A percentile compares a stretch with the other conserved stretches of the same genome.
Conservation (phyloP, 371 early-diverging fungal genomes). For the Choanephora cucurbitarum region DNA sequence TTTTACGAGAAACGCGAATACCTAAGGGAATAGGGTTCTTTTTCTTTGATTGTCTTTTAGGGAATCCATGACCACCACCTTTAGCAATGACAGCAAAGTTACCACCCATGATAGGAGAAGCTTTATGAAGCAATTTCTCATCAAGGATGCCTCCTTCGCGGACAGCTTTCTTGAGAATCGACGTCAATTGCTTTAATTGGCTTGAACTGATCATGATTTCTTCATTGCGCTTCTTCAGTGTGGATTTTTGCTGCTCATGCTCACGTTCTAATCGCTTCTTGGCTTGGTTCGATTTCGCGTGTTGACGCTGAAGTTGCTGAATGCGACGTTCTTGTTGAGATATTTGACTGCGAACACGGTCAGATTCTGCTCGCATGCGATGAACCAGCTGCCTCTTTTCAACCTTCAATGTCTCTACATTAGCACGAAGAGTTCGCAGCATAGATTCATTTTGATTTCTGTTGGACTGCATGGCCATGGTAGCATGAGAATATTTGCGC, state of each 20-base stretch:
- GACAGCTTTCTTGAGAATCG: constrained; percentile 45
- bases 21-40: constrained; percentile 22
- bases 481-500: constrained; percentile 61
- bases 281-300: constrained; percentile 68
- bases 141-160: constrained; percentile 46
- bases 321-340: constrained; percentile 72
- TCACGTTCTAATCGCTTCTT: constrained; percentile 64
- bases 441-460: constrained; percentile 57
- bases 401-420: constrained; percentile 65
- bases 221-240: constrained; percentile 52
- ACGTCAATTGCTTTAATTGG: constrained; percentile 53
- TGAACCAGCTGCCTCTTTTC: constrained; percentile 81
- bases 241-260: constrained; percentile 61
- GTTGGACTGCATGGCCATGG: constrained; percentile 55
- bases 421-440: constrained; percentile 51
- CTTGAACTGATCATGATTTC: constrained; percentile 54
- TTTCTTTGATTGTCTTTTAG: constrained; percentile 6
- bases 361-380: constrained; percentile 75
- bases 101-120: constrained; percentile 41
- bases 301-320: constrained; percentile 71
- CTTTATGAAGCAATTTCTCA: constrained; percentile 33
- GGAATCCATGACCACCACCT: constrained; percentile 29
- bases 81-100: constrained; percentile 33
- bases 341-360: constrained; percentile 67
- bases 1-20: constrained; percentile 31